Base-by-base conservation (phyloP, 768 basidiomycete genomes). In the Pisolithus orientalis region DNA sequence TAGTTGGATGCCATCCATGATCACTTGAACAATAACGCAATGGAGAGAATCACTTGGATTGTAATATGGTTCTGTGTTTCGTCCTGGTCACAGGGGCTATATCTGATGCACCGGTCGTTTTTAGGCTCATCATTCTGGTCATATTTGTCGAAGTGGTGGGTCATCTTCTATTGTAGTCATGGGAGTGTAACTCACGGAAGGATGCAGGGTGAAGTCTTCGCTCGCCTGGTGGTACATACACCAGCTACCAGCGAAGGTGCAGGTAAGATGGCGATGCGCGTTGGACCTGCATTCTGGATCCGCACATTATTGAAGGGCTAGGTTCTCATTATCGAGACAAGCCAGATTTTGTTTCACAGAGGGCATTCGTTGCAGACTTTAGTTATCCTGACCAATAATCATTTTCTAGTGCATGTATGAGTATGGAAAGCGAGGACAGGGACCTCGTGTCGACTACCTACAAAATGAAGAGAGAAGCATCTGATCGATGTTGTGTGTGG, bases 1-100 rank as follows among this genome's bases (percentile, higher is more conserved):
- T 54, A 94, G 90, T 75, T 94, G 55, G 89, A 91, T 58, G 87
- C 88, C 42, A 94, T 96, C 57, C 94, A 96, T 60, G 91, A 95
- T 58, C 92, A 95, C 62, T 69, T 96, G 49, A 95, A 95, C 61
- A 87, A 88, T 56, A 82, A 78, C 45, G 90, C 89, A 10, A 94
- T 94, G 87, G 86, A 89, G 53, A 79, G 91, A 25, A 93, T 95
- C 61, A 96, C 94, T 3, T 83, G 82, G 82, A 82, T 85, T 55
- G 76, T 85, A 44, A 85, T 85, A 59, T 84, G 82, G 81, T 79
- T 78, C 62, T 39, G 69, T 62, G 27, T 62, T 62, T 45, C 55
- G 55, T n/a, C 37, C 54, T n/a, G 57, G 55, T 24, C 47, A 61
- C 43, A 6, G 34, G 11, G 34, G 11, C 34, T 34, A 3, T 14